Evolutionary conservation across 2,329 filamentous ascomycete genomes (phyloP), one percentile per base, ranked within the genome.

Genomic region (Neophaeococcomyces aloes): DNA sequence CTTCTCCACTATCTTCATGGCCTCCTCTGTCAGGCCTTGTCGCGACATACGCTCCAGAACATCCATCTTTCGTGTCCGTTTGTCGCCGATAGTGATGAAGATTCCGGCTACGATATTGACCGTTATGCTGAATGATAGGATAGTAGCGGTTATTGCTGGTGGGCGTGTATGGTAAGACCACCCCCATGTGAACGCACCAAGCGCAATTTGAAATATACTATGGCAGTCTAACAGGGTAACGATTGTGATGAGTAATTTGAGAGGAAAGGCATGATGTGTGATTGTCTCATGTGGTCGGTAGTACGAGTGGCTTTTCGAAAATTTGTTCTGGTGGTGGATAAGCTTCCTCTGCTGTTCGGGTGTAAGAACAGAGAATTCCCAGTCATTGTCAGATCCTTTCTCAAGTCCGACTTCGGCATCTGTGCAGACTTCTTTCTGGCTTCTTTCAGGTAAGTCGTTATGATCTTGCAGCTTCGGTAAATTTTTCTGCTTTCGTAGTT

Each of bases 261-360:
- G 67, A 0, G 86, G 84, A 49, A 93, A 93, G 0, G 86, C 81
- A 57, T 78, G 72, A 59, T 93, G 86, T 0, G 86, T 93, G 27
- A 77, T 70, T 0, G 86, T 93, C 62, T 93, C 86, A 61, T 93
- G 82, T 0, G 86, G 85, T 56, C 88, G 88, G 69, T 93, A 93
- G 62, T 89, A 93, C 4, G 83, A 87, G 60, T 93, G 86, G 0
- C 81, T 86, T 53, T 82, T 86, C 57, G 81, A 74, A 56, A 91
- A 83, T 56, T 88, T 89, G 53, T 70, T 73, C 57, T 88, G 82
- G 56, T 93, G 86, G 58, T 91, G 80, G 39, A 79, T 71, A 7
- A 93, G 71, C 38, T 73, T 76, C 47, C 72, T 71, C 56, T 87
- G 81, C 59, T 91, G 82, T 47, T 73, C 63, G 4, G 61, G 63